Evolutionary conservation across 345 rosid species (phyloP), one percentile per base, ranked within the genome.

Genomic region (Abelmoschus esculentus): DNA sequence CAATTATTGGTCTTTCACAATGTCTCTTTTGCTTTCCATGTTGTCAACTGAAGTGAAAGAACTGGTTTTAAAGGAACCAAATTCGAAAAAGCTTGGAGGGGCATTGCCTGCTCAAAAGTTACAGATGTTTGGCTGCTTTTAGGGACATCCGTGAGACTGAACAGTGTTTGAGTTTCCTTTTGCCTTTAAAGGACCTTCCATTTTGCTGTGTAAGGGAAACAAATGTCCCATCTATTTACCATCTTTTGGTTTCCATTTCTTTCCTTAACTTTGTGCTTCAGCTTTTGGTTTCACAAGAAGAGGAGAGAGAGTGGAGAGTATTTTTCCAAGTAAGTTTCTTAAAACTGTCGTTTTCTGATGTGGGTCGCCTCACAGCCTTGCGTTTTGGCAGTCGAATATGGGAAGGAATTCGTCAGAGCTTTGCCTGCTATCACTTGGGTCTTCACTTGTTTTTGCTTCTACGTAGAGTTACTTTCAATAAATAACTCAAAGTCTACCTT

Each of bases 161-260:
- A 58, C 69, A 57, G 55, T 67, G 53, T 19, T 44, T 6, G 44
- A 40, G 47, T 40, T 9, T 47, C 26, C 36, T 8, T 18, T 61
- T 56, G 67, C 67, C 53, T 42, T 72, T 31, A 17, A 34, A 64
- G 58, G 60, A 13, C 44, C 72, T 26, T 69, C 70, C 71, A 1
- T 13, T 69, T 69, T 77, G 78, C 76, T 69, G 70, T 76, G 61
- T 7, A 0, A 70, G 18, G 3, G 54, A 44, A 54, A 18, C 44
- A 31, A 31, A 32, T 29, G 59, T 52, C 60, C 42, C 49, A 31
- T 50, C 70, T 50, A 5, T 44, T 65, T 65, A 22, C 34, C 36
- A 4, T 26, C 53, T 19, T 64, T 13, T 49, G 14, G 44, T n/a
- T 67, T 67, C 44, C 70, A 29, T 67, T 49, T 31, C 40, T 31